Conservation (phyloP, 2,329 filamentous ascomycete genomes). For the Bertia moriformis region DNA sequence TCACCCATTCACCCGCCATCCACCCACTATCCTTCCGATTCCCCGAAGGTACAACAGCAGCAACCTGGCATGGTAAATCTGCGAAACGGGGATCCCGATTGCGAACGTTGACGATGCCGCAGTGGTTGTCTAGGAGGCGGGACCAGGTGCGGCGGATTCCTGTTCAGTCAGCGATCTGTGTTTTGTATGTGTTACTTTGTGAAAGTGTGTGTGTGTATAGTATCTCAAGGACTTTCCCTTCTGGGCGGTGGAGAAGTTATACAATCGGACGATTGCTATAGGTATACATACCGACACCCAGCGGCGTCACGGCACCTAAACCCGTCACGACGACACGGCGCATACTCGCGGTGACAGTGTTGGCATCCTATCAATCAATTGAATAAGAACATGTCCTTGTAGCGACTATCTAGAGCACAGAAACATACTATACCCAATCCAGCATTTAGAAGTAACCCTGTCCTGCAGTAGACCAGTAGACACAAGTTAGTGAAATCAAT, state of each 20-base stretch:
- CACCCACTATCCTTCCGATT: conserved; percentile 11
- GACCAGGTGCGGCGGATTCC: conserved; percentile 64
- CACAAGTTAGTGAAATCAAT: too few species aligned
- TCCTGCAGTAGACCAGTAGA: too few species aligned
- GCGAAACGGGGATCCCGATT: conserved; percentile 48
- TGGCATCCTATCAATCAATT: too few species aligned
- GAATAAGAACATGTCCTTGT: too few species aligned
- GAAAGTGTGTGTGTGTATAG: background rate
- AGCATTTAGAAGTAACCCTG: too few species aligned
- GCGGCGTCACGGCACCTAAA: conserved; percentile 66
- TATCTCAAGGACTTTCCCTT: background rate
- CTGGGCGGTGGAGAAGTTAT: background rate
- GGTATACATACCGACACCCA: conserved; percentile 50
- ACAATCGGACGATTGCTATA: background rate
- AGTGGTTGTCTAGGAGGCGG: conserved; percentile 64
- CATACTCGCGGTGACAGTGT: too few species aligned
- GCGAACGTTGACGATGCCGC: conserved; percentile 64
- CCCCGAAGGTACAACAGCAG: conserved; percentile 61
- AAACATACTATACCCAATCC: too few species aligned
- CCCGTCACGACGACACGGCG: conserved; percentile 73
- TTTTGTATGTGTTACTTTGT: too few species aligned
- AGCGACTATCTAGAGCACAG: too few species aligned
- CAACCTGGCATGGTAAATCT: conserved; percentile 69
- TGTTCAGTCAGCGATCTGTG: background rate
- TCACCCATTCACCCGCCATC: conserved; percentile 16